Conservation (phyloP, 768 basidiomycete genomes). For the Tephrocybe rancida region DNA sequence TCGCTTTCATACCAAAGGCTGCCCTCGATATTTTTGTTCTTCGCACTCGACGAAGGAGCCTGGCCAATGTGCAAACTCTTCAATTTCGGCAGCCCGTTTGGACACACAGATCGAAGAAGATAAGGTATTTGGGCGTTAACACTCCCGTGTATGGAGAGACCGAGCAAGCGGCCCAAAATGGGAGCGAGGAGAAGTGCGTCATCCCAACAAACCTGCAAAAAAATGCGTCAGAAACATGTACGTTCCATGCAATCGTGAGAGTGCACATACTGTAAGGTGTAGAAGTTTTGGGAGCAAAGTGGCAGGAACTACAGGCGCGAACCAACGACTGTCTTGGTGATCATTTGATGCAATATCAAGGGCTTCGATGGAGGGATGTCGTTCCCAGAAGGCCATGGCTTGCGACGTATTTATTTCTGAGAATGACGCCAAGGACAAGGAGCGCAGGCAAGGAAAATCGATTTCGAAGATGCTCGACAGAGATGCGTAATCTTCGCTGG, state of each 20-base stretch:
- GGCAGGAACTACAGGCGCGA: neutral
- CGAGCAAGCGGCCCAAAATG: slow-evolving; percentile 13
- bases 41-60: neutral
- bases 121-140: slow-evolving; percentile 21
- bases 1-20: slow-evolving; percentile 8
- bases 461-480: neutral
- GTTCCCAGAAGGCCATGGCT: slow-evolving; percentile 16
- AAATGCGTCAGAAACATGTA: neutral
- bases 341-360: slow-evolving; percentile 2
- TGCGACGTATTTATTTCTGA: neutral
- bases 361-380: slow-evolving; percentile 13
- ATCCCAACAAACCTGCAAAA: neutral
- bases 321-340: neutral
- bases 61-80: slow-evolving; percentile 15
- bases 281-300: neutral
- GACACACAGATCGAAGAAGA: slow-evolving; percentile 16
- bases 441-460: neutral
- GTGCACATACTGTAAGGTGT: neutral
- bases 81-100: slow-evolving; percentile 15
- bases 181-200: slow-evolving; percentile 7
- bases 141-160: slow-evolving; percentile 11
- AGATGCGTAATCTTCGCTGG: neutral
- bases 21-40: neutral
- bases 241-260: no score
- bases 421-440: neutral